Percentiles rank a stretch among this genome's conserved stretches.
Evolutionary conservation across 2,329 filamentous ascomycete species (phyloP).

Genomic region (Aspergillus candidus): DNA sequence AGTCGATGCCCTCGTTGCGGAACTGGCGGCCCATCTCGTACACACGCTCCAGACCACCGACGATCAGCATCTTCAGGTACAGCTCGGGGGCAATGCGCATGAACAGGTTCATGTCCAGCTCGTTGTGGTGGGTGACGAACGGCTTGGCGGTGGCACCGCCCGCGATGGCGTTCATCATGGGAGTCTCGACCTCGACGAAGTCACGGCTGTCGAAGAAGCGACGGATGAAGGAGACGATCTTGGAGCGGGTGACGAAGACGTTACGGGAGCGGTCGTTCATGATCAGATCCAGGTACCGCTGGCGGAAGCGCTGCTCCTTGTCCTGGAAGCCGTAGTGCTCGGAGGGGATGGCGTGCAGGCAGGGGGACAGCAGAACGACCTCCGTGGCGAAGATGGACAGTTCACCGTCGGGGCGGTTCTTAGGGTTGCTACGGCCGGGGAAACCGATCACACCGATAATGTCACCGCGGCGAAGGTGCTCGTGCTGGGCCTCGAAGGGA

Average conservation of each 20-base stretch:
- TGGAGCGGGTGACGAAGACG: slow-evolving; percentile 76
- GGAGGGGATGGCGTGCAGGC: slow-evolving; percentile 76
- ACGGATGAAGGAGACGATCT: slow-evolving; percentile 84
- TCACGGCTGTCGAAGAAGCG: slow-evolving; percentile 80
- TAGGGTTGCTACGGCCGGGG: slow-evolving; percentile 79
- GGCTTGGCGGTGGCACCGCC: slow-evolving; percentile 94
- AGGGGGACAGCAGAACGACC: slow-evolving; percentile 79
- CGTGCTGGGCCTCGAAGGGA: slow-evolving; percentile 81
- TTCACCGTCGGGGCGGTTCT: slow-evolving; percentile 83
- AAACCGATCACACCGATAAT: slow-evolving; percentile 83
- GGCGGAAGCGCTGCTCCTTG: slow-evolving; percentile 84
- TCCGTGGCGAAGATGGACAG: slow-evolving; percentile 88
- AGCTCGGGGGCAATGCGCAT: slow-evolving; percentile 93
- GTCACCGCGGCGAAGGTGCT: slow-evolving; percentile 82
- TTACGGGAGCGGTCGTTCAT: slow-evolving; percentile 87
- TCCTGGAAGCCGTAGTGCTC: slow-evolving; percentile 95
- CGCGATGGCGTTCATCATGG: slow-evolving; percentile 94
- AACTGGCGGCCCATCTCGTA: slow-evolving; percentile 96
- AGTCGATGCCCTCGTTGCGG: slow-evolving; percentile 83
- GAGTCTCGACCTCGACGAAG: slow-evolving; percentile 92
- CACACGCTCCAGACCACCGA: slow-evolving; percentile 88
- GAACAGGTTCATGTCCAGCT: slow-evolving; percentile 88
- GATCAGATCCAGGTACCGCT: slow-evolving; percentile 91
- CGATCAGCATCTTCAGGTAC: slow-evolving; percentile 92
- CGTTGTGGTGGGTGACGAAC: slow-evolving; percentile 94